Conservation (phyloP, 345 rosid genomes). For the Hypericum androsaemum region DNA sequence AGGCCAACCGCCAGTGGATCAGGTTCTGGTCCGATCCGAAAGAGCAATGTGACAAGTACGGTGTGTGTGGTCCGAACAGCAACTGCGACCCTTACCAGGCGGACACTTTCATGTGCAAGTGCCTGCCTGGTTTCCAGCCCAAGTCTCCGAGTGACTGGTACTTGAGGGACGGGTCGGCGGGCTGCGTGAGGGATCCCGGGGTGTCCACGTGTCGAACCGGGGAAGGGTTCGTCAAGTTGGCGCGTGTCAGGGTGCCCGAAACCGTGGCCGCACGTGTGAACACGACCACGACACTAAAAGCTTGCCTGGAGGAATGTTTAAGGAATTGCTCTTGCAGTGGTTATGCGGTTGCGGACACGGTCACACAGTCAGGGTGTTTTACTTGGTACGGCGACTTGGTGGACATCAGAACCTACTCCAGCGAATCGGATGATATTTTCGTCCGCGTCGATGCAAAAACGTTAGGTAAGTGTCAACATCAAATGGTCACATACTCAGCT, state of each 20-base stretch:
- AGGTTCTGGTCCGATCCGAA: too few relatives aligned
- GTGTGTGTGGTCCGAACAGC: too few relatives aligned
- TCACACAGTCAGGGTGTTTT: slow-evolving; percentile 41
- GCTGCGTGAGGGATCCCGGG: slow-evolving; percentile 34
- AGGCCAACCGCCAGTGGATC: too few relatives aligned
- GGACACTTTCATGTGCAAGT: too few relatives aligned
- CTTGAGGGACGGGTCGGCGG: slow-evolving; percentile 15
- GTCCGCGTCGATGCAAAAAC: slow-evolving; percentile 2
- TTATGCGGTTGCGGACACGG: slow-evolving; percentile 34
- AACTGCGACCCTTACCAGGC: too few relatives aligned
- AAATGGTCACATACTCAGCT: too few relatives aligned
- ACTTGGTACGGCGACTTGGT: slow-evolving; percentile 34
- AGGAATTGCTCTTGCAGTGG: slow-evolving; percentile 49
- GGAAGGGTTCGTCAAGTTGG: slow-evolving; percentile 28
- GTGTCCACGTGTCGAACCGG: slow-evolving; percentile 5
- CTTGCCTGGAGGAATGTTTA: slow-evolving; percentile 31
- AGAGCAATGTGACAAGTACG: too few relatives aligned
- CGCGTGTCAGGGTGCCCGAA: slow-evolving; percentile 24
- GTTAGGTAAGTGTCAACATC: neutral
- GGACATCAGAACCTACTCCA: neutral
- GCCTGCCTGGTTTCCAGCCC: too few relatives aligned
- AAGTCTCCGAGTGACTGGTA: neutral
- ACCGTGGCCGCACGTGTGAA: slow-evolving; percentile 28
- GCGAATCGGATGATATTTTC: neutral
- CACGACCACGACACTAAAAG: slow-evolving; percentile 30